Conservation (phyloP, 1,284 basidiomycete species). For the Pterulicium gracile region DNA sequence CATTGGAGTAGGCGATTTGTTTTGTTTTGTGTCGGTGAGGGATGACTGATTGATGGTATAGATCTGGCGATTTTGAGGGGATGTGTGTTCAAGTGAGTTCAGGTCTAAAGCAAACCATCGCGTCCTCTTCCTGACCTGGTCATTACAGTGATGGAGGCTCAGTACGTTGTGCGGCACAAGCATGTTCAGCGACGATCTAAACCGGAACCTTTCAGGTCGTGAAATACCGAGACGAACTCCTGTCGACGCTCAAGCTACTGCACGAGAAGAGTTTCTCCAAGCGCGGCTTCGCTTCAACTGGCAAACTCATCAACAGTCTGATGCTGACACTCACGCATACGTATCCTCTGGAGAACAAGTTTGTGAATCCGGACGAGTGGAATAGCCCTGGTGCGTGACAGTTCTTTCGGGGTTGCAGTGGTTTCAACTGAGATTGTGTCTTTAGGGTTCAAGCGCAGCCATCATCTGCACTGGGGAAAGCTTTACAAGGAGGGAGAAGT, state of each 20-base stretch:
- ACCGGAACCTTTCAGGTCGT: slow-evolving; percentile 50
- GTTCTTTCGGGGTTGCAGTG: not conserved
- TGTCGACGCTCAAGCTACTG: slow-evolving; percentile 59
- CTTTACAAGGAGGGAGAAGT: slow-evolving; percentile 50
- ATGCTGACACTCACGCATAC: slow-evolving; percentile 72
- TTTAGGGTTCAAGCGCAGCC: slow-evolving; percentile 60
- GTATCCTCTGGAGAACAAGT: slow-evolving; percentile 77
- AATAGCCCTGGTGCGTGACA: slow-evolving; percentile 46
- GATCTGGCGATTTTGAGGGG: slow-evolving; percentile 62
- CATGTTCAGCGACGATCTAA: too few relatives aligned
- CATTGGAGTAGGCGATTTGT: slow-evolving; percentile 65
- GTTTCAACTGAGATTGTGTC: not conserved
- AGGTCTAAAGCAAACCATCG: slow-evolving; percentile 3
- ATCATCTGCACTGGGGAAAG: slow-evolving; percentile 76
- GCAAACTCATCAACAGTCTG: slow-evolving; percentile 68
- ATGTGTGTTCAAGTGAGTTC: slow-evolving; percentile 60
- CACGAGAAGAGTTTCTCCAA: slow-evolving; percentile 71
- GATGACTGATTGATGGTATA: slow-evolving; percentile 16
- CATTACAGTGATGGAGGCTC: slow-evolving; percentile 46
- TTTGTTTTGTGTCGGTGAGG: slow-evolving; percentile 3
- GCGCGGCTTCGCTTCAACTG: slow-evolving; percentile 75
- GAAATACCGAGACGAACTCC: slow-evolving; percentile 49
- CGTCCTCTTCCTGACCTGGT: slow-evolving; percentile 4
- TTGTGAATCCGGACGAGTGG: slow-evolving; percentile 78
- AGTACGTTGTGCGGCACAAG: too few relatives aligned